Evolutionary conservation across 2,329 filamentous ascomycete species (phyloP), one percentile per base, ranked within the genome.

Genomic region (Aspergillus chevalieri): DNA sequence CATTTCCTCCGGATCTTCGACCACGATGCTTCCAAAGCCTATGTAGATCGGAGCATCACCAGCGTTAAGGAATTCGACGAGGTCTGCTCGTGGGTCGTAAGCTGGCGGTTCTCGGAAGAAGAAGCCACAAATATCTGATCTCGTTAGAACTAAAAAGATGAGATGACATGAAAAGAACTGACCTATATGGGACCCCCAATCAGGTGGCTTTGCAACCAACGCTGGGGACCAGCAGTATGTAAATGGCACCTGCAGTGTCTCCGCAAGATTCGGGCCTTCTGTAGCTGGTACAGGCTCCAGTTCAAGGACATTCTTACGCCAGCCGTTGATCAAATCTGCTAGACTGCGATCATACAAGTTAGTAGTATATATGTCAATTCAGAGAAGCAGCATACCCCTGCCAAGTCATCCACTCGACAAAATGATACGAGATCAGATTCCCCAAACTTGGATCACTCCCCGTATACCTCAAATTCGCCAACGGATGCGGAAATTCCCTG

Each of bases 11-110:
- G 78, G 73, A 26, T 80, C 66, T 17, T 79, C 75, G 3, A 81
- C 68, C 0, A 81, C 77, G 43, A 82, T 81, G 28, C 73, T 78
- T 3, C 79, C 78, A 54, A 81, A 81, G 0, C 79, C 78, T 34
- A 82, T 77, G 47, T 81, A 81, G 0, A 81, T 60, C 0, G 78
- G 78, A 4, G 73, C 66, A 2, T 75, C 69, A 0, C 78, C 78
- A 0, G 63, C 59, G 8, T 56, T 57, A 1, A 82, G 66, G 43
- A 81, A 81, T 0, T 56, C 52, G 2, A 57, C 59, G 2, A 78
- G 53, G 6, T 73, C 72, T 0, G 61, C 47, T 0, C 70, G 63
- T 1, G 76, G 74, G 0, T 57, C 65, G 49, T 75, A 71, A 5
- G 53, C 14, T 14, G 68, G 61, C 1, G 59, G 47, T 47, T 64